Conservation (phyloP, 148 eudicot species). For the Bassia scoparia region DNA sequence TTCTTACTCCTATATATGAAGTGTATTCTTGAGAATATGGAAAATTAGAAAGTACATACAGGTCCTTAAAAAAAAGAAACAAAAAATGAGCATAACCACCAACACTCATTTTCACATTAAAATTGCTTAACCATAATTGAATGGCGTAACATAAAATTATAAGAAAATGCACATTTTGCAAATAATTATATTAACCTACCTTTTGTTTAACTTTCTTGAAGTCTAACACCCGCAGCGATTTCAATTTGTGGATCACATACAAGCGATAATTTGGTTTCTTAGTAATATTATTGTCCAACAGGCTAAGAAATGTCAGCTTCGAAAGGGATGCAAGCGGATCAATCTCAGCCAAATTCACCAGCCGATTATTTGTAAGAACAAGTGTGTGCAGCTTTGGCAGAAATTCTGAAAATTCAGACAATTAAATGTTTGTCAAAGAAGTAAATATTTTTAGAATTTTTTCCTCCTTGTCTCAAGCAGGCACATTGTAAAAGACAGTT, state of each 20-base stretch:
- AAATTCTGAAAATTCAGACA: constrained; percentile 53
- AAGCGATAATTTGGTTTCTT: constrained; percentile 86
- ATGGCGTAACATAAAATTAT: not conserved
- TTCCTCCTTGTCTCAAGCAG: not conserved
- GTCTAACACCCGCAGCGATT: constrained; percentile 66
- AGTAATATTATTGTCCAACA: constrained; percentile 75
- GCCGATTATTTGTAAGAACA: constrained; percentile 84
- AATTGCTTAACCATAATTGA: not conserved
- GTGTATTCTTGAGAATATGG: not conserved
- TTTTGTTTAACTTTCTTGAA: constrained; percentile 87
- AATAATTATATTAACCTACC: constrained; percentile 40
- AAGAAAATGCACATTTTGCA: not conserved
- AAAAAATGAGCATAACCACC: not conserved
- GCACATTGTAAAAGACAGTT: not conserved
- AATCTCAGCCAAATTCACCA: constrained; percentile 88
- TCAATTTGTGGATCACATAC: constrained; percentile 82
- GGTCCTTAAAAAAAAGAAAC: not conserved
- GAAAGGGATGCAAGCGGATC: constrained; percentile 91
- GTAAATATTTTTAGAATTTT: not conserved
- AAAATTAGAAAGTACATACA: not conserved
- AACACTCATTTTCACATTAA: not conserved
- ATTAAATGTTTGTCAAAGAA: constrained; percentile 14
- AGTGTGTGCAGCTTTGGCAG: constrained; percentile 89
- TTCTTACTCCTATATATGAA: not conserved
- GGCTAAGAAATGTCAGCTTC: constrained; percentile 68